Percentiles rank a stretch among this genome's conserved stretches.
phyloP scores from a whole-genome alignment of 495 filamentous ascomycete species.

The Hypoxylon subgilvum region DNA sequence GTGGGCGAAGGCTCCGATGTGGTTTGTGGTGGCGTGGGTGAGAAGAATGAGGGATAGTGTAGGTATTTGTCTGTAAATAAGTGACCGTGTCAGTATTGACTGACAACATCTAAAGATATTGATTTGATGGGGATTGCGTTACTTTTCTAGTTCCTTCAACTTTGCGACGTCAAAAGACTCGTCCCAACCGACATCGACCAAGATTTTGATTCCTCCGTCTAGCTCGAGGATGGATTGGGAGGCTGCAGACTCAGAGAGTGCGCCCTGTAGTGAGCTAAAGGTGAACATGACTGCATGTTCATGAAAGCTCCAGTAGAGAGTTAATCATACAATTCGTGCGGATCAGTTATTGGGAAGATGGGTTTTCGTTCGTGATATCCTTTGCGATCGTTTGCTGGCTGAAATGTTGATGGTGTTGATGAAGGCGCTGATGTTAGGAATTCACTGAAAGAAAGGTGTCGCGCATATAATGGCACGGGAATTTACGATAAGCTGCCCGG shows the following conservation, averaged over 20 bases:
- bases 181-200: conserved; percentile 96
- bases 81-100: conserved; percentile 15
- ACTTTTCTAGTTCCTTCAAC: conserved; percentile 89
- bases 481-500: too few relatives aligned
- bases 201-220: conserved; percentile 92
- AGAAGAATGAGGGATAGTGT: conserved; percentile 93
- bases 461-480: too few relatives aligned
- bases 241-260: conserved; percentile 81
- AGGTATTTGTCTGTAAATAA: conserved; percentile 70
- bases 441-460: too few relatives aligned
- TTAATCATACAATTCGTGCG: too few relatives aligned
- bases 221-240: conserved; percentile 95
- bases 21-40: conserved; percentile 87
- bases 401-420: too few relatives aligned
- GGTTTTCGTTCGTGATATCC: too few relatives aligned
- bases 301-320: background rate
- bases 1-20: conserved; percentile 92
- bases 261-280: conserved; percentile 90
- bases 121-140: conserved; percentile 40
- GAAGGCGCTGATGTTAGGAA: too few relatives aligned
- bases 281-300: conserved; percentile 76
- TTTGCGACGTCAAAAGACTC: conserved; percentile 80
- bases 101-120: background rate
- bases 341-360: too few relatives aligned
- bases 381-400: too few relatives aligned